phyloP scores from a whole-genome alignment of 108 stramenopile species.

The Skeletonema grethae region DNA sequence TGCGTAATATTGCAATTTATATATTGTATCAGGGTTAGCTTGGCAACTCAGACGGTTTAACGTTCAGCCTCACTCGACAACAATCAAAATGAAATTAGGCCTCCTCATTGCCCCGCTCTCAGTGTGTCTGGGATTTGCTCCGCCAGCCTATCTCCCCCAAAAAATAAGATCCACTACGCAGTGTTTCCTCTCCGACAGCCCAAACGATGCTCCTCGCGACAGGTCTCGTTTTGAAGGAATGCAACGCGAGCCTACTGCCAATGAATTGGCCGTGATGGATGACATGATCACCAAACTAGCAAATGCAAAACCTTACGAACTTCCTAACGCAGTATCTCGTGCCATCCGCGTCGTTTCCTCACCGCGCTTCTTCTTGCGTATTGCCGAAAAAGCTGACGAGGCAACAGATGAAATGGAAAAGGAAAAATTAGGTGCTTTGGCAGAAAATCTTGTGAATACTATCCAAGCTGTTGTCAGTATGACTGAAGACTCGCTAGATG shows the following conservation, averaged over 20 bases:
- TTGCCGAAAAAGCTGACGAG: slow-evolving; percentile 73
- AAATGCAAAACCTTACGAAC: slow-evolving; percentile 82
- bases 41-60: too few relatives aligned
- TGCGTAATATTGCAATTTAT: too few relatives aligned
- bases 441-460: slow-evolving; percentile 74
- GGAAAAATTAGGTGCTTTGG: slow-evolving; percentile 67
- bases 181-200: slow-evolving; percentile 19
- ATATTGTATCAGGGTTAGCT: too few relatives aligned
- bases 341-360: slow-evolving; percentile 85
- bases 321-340: slow-evolving; percentile 80
- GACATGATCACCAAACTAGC: slow-evolving; percentile 86
- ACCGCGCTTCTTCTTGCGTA: slow-evolving; percentile 85
- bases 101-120: slow-evolving; percentile 29
- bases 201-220: slow-evolving; percentile 16
- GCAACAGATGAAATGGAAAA: slow-evolving; percentile 49
- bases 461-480: slow-evolving; percentile 79
- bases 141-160: background rate
- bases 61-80: too few relatives aligned
- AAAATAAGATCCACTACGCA: background rate
- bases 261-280: slow-evolving; percentile 82
- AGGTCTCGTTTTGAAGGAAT: slow-evolving; percentile 79
- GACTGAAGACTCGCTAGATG: slow-evolving; percentile 75
- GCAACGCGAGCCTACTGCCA: slow-evolving; percentile 61
- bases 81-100: slow-evolving; percentile 1
- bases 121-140: slow-evolving; percentile 35